Base-by-base conservation (phyloP, 371 early-diverging fungal genomes). In the Phascolomyces articulosus region DNA sequence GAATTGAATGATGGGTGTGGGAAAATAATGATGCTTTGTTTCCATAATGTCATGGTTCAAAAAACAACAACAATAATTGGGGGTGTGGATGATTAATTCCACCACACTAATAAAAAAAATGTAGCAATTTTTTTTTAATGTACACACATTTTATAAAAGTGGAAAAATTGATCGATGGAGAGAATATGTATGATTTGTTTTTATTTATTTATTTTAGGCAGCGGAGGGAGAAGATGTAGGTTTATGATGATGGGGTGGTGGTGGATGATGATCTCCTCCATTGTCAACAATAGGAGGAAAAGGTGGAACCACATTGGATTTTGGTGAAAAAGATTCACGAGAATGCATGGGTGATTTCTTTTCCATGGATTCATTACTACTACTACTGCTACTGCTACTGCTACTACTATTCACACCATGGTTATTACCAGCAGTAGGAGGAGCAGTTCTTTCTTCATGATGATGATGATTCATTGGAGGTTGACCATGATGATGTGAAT, bases 331-430 rank as follows among this genome's bases (percentile, higher is more conserved):
- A 8, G 51, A 51, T 20, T 51, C 51, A 24, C 51, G 24, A 24
- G n/a, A n/a, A n/a, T 51, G 21, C 0, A 51, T 51, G 6, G 51
- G 51, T n/a, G 51, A 51, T 24, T 51, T 51, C 23, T 51, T 51
- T 11, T 24, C 51, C 21, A 1, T n/a, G 0, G 51, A 51, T 0
- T 51, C 51, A n/a, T 24, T 51, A 3, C 51, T 24, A 24, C 51
- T 51, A n/a, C 51, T 51, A n/a, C 51, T 51, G 24, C 51, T 51
- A n/a, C 51, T 51, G n/a, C 47, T 47, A 20, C 47, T 47, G 23
- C 51, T 49, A 20, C 51, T 51, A n/a, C 51, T 51, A n/a, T 23
- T 24, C 10, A 16, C 16, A 44, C 44, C 16, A n/a, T 44, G 15
- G 0, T 4, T 16, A 13, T 16, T 8, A 2, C 4, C 15, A 18